Evolutionary conservation across 2,329 filamentous ascomycete species (phyloP), one percentile per base, ranked within the genome.

Genomic region (Claviceps humidiphila): DNA sequence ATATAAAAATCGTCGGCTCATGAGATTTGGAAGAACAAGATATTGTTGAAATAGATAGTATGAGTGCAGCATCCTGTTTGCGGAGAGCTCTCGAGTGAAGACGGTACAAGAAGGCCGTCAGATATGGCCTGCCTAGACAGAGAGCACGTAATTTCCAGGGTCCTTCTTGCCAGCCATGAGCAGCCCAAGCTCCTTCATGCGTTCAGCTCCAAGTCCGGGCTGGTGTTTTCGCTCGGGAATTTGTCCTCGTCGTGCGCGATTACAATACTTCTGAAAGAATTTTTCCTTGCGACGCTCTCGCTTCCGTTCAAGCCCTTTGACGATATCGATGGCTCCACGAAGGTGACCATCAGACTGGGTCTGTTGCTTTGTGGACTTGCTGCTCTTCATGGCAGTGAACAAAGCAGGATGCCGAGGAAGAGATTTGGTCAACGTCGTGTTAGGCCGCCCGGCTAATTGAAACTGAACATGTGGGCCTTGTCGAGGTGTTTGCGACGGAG

Each of bases 261-360:
- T 84, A 71, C 87, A 94, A 64, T 91, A 85, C 66, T 95, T 93
- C 61, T 90, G 85, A 65, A 87, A 85, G 62, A 89, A 86, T 69
- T 96, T 95, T 69, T 97, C 90, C 71, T 86, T 89, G 60, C 93
- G 86, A 58, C 93, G 84, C 71, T 93, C 87, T 26, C 90, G 85
- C 73, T 95, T 97, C 69, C 87, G 85, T 72, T 98, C 93, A 1
- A 98, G 78, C 8, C 93, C 93, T 67, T 95, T 95, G 68, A 96
- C 87, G 56, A 96, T 98, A 68, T 97, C 93, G 59, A 98, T 94
- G 39, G 93, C 90, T n/a, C 89, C 89, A 56, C 93, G 86, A 9
- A 88, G 79, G 57, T 93, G 89, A 43, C 81, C 71, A 49, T 84
- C 77, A 48, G 64, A 62, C 5, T 64, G 59, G 37, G 61, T 56